A percentile compares a stretch with the other conserved stretches of the same genome.
Evolutionary conservation across 1,139 yeast species (phyloP).

Genomic region (Meyerozyma elateridarum): DNA sequence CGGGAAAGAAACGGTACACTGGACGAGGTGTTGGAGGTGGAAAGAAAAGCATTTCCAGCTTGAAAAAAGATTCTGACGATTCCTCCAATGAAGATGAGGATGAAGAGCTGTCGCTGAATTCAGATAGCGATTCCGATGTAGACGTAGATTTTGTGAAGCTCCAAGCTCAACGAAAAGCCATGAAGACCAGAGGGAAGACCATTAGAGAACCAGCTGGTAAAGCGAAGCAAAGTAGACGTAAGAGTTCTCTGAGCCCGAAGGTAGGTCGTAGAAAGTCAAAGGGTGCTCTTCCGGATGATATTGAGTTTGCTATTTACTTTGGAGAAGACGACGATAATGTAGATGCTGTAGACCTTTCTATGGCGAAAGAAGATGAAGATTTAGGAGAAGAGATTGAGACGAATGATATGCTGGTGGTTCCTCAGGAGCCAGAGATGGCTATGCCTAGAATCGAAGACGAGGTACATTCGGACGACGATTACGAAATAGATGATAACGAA

Average conservation of each 20-base stretch:
- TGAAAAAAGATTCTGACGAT: constrained; percentile 8
- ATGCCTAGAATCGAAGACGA: constrained; percentile 53
- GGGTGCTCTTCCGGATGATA: constrained; percentile 43
- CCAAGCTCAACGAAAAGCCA: constrained; percentile 60
- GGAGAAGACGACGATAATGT: constrained; percentile 18
- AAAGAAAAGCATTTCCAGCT: background rate
- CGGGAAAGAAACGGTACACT: background rate
- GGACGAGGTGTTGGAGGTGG: background rate
- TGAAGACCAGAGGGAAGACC: constrained; percentile 24
- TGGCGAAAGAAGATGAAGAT: background rate
- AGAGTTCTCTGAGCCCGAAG: constrained; percentile 21
- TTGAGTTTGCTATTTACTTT: constrained; percentile 57
- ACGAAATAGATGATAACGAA: constrained; percentile 70
- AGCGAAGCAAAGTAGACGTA: constrained; percentile 12
- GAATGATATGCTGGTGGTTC: constrained; percentile 26
- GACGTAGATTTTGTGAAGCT: constrained; percentile 67
- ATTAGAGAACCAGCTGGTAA: constrained; percentile 8
- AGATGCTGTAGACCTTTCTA: constrained; percentile 8
- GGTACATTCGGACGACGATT: constrained; percentile 59
- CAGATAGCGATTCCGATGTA: constrained; percentile 39
- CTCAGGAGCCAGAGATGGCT: constrained; percentile 48
- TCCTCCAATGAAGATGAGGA: constrained; percentile 25
- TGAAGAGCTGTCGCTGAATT: constrained; percentile 43
- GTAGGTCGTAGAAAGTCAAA: constrained; percentile 38
- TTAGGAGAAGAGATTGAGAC: constrained; percentile 5